A percentile compares a stretch with the other conserved stretches of the same genome.
phyloP scores from a whole-genome alignment of 176 grass and related monocot species.

The Aegilops sharonensis region DNA sequence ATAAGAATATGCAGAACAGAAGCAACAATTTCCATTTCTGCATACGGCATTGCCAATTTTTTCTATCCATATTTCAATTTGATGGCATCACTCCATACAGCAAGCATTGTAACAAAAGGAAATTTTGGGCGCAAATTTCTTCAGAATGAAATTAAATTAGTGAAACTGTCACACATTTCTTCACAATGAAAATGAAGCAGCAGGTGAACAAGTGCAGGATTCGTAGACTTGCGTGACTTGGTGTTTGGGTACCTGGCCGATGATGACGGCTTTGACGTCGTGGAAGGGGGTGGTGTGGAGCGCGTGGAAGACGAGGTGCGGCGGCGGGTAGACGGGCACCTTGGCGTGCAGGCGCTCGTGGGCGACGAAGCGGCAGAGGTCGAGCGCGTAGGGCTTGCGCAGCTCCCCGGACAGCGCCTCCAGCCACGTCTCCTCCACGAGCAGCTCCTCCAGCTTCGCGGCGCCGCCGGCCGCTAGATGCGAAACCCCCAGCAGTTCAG shows the following conservation, averaged over 20 bases:
- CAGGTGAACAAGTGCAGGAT: background rate
- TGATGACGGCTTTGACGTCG: slow-evolving; percentile 84
- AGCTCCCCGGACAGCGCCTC: slow-evolving; percentile 63
- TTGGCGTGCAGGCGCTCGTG: slow-evolving; percentile 52
- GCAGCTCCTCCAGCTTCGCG: slow-evolving; percentile 81
- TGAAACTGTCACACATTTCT: no score
- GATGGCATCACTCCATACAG: background rate
- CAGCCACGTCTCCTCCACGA: slow-evolving; percentile 84
- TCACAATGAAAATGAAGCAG: no score
- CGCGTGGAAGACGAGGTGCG: slow-evolving; percentile 79
- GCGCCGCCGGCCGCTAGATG: background rate
- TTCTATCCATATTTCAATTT: background rate
- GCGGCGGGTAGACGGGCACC: slow-evolving; percentile 73
- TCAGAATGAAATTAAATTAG: background rate
- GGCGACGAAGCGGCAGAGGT: slow-evolving; percentile 74
- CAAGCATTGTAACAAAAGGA: background rate
- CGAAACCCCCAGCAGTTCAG: background rate
- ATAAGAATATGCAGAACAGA: background rate
- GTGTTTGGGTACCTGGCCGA: slow-evolving; percentile 65
- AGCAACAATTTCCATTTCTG: background rate
- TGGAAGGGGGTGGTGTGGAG: slow-evolving; percentile 82
- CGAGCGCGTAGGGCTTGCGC: slow-evolving; percentile 72
- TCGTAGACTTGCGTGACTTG: background rate
- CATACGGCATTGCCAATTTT: background rate
- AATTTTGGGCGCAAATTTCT: background rate